These are phyloP conservation scores for Solanum hybrid DNA, from an alignment of 305 asterid species.

Conservation along the genomic window DNA sequence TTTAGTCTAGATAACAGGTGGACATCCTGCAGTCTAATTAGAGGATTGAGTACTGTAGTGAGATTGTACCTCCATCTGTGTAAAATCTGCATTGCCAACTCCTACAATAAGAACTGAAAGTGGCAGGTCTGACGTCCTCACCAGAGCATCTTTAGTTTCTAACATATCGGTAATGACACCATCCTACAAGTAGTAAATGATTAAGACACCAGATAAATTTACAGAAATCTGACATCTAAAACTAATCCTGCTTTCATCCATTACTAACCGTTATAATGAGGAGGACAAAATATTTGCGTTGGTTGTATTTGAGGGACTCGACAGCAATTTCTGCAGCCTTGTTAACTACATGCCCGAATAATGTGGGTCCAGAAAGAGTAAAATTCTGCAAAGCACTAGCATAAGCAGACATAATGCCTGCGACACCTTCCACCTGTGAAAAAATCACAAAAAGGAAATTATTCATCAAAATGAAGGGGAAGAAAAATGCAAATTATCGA, in stretches of 20 bases:
- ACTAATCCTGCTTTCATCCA: neutral
- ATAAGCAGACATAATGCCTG: slow-evolving; percentile 76
- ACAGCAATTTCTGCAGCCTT: slow-evolving; percentile 68
- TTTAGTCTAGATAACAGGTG: neutral
- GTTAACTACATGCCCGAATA: slow-evolving; percentile 64
- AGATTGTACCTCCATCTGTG: slow-evolving; percentile 58
- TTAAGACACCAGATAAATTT: neutral
- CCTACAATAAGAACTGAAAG: slow-evolving; percentile 73
- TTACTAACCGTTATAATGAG: slow-evolving; percentile 60
- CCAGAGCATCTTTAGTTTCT: slow-evolving; percentile 54
- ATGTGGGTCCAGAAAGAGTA: slow-evolving; percentile 62
- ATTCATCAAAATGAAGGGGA: neutral
- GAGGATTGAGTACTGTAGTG: neutral
- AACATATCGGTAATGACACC: slow-evolving; percentile 62
- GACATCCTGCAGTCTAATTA: neutral
- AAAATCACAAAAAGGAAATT: neutral
- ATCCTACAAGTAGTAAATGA: slow-evolving; percentile 33
- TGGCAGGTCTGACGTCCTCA: slow-evolving; percentile 68
- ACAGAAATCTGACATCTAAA: neutral
- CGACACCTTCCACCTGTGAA: slow-evolving; percentile 58
- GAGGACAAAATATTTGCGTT: slow-evolving; percentile 51
- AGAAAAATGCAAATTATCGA: neutral
- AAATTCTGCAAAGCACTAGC: slow-evolving; percentile 49
- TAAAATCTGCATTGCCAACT: slow-evolving; percentile 71
- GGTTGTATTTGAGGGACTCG: slow-evolving; percentile 35